phyloP scores from a whole-genome alignment of 768 basidiomycete species.

The Epithele typhae region DNA sequence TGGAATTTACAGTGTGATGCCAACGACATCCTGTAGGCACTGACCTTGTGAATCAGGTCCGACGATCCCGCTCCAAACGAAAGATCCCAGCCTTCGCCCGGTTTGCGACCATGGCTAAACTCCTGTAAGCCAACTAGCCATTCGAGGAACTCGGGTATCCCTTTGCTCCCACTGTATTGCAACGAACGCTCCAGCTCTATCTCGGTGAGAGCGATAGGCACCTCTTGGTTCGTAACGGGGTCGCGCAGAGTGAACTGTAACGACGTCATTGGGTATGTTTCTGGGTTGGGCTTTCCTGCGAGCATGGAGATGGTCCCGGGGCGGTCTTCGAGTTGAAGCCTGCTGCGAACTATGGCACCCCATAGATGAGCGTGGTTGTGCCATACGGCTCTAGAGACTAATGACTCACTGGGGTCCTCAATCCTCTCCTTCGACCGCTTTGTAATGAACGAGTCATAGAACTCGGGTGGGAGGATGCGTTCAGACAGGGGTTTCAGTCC shows the following conservation, averaged over 20 bases:
- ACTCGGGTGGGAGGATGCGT: slow-evolving; percentile 40
- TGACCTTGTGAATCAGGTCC: slow-evolving; percentile 84
- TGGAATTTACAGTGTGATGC: too few relatives aligned
- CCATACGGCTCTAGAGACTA: too few relatives aligned
- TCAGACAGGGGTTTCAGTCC: background rate
- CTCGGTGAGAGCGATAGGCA: slow-evolving; percentile 49
- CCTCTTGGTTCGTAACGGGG: slow-evolving; percentile 43
- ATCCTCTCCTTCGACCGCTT: slow-evolving; percentile 49
- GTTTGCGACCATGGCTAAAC: slow-evolving; percentile 56
- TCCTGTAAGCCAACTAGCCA: slow-evolving; percentile 77
- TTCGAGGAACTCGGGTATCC: slow-evolving; percentile 55
- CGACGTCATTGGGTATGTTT: slow-evolving; percentile 88
- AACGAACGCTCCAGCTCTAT: slow-evolving; percentile 61
- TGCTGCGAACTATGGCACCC: slow-evolving; percentile 41
- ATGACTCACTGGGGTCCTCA: slow-evolving; percentile 56
- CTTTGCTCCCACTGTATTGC: slow-evolving; percentile 75
- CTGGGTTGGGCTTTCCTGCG: slow-evolving; percentile 88
- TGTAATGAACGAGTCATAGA: slow-evolving; percentile 59
- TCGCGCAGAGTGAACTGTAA: slow-evolving; percentile 58
- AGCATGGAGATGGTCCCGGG: slow-evolving; percentile 80
- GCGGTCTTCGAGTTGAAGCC: slow-evolving; percentile 74
- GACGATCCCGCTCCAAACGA: slow-evolving; percentile 84
- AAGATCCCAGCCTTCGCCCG: slow-evolving; percentile 63
- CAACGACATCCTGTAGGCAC: too few relatives aligned
- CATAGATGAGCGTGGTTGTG: too few relatives aligned